Base-by-base conservation (phyloP, 768 basidiomycete genomes). In the Podaxis sp. region DNA sequence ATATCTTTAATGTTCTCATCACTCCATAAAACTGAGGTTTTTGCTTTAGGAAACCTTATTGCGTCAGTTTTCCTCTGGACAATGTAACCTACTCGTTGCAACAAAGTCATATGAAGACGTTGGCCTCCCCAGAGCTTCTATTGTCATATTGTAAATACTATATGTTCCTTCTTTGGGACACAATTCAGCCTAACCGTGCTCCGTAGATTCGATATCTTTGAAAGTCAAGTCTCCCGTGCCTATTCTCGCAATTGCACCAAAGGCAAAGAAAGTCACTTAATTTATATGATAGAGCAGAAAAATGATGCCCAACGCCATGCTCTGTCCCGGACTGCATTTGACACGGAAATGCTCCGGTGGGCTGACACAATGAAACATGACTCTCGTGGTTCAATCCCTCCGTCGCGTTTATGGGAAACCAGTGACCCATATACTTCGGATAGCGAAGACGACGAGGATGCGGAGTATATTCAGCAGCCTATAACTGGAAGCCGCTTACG, bases 231-330 rank as follows among this genome's bases (percentile, higher is more conserved):
- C 5, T 86, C 85, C 3, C 80, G 85, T 68, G 82, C 82, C 13
- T 82, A 81, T 66, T 73, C 78, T 47, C 82, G 82, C 32, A 77
- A 81, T 32, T 75, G 77, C 35, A 75, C 82, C 42, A 68, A 76
- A 50, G 79, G 79, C 6, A 71, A 76, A 44, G 75, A 78, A 59
- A 78, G 83, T 61, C 80, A 84, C 66, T 66, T 89, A 44, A 71
- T 91, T 5, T 80, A 89, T 67, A 81, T 91, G 81, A 77, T 80
- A 21, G 84, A 90, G 68, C 76, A 78, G 62, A 80, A 76, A 3
- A 86, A 84, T 62, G 81, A 83, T 61, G 64, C 69, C 13, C 86
- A 89, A 64, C 81, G 80, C 23, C 82, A 77, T 46, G 76, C 80
- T 37, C 58, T 90, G n/a, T 73, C 78, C 25, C 74, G 70, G 13